phyloP scores from a whole-genome alignment of 202 grass and related monocot genomes.

The Schoenoplectus tabernaemontani region DNA sequence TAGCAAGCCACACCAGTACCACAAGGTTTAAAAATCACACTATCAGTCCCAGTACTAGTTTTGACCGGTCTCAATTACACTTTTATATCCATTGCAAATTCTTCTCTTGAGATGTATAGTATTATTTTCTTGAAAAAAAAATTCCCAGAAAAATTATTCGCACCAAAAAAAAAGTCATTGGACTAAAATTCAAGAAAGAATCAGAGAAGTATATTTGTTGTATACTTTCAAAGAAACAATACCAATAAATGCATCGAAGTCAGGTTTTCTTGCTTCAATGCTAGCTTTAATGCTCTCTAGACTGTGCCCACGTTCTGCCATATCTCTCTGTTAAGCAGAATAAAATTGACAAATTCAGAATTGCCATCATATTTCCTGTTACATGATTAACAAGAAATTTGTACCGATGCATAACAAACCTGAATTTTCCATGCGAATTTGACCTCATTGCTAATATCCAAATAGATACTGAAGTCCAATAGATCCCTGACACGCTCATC shows the following conservation, averaged over 20 bases:
- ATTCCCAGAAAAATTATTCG: background rate
- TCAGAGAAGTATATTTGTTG: background rate
- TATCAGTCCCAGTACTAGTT: too few species aligned
- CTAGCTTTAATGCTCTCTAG: constrained; percentile 98
- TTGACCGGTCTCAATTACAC: background rate
- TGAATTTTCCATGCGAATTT: constrained; percentile 99
- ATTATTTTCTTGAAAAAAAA: background rate
- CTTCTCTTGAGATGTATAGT: background rate
- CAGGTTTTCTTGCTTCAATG: constrained; percentile 88
- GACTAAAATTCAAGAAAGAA: background rate
- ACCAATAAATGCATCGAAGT: constrained; percentile 94
- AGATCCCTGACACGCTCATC: constrained; percentile 76
- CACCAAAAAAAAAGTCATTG: background rate
- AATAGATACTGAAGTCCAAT: constrained; percentile 89
- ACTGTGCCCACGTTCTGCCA: constrained; percentile 97
- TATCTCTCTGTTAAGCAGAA: constrained; percentile 61
- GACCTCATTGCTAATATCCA: constrained; percentile 84
- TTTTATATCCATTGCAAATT: background rate
- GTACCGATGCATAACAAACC: constrained; percentile 30
- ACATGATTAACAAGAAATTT: background rate
- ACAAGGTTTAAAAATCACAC: background rate
- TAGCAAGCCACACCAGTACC: background rate
- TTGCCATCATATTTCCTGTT: background rate
- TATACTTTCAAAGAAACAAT: constrained; percentile 25
- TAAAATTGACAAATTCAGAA: background rate